Percentiles rank a stretch among this genome's conserved stretches.
Conservation (phyloP, 768 basidiomycete genomes). For the Strobilomyces confusus region DNA sequence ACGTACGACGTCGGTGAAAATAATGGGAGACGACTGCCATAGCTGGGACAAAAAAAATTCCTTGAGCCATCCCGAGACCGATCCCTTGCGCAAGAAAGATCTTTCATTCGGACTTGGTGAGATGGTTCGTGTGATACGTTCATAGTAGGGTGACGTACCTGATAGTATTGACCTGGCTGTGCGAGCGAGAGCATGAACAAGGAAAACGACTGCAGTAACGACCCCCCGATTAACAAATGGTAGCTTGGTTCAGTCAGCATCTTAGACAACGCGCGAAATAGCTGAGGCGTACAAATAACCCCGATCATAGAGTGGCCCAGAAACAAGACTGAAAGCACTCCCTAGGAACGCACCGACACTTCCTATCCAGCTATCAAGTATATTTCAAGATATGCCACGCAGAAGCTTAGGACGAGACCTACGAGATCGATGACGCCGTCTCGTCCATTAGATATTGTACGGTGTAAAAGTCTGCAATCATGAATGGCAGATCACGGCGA, state of each 20-base stretch:
- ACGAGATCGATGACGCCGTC: slow-evolving; percentile 36
- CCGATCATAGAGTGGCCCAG: slow-evolving; percentile 45
- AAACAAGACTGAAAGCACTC: slow-evolving; percentile 35
- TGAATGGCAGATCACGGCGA: not conserved
- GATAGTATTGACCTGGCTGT: slow-evolving; percentile 9
- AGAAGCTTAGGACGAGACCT: slow-evolving; percentile 9
- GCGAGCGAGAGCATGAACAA: too few relatives aligned
- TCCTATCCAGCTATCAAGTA: slow-evolving; percentile 39
- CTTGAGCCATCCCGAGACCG: slow-evolving; percentile 46
- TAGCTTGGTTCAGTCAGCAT: slow-evolving; percentile 30
- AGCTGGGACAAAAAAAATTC: slow-evolving; percentile 44
- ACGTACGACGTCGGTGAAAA: slow-evolving; percentile 37
- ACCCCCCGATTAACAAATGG: slow-evolving; percentile 42
- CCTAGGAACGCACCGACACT: slow-evolving; percentile 41
- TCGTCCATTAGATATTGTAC: slow-evolving; percentile 14
- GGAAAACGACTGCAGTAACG: slow-evolving; percentile 43
- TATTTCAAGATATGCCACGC: not conserved
- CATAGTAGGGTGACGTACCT: slow-evolving; percentile 27
- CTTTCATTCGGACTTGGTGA: slow-evolving; percentile 20
- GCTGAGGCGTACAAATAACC: slow-evolving; percentile 43
- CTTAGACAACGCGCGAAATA: not conserved
- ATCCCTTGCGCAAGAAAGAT: too few relatives aligned
- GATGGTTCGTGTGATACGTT: not conserved
- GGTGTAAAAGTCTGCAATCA: slow-evolving; percentile 17
- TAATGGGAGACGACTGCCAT: slow-evolving; percentile 43